A percentile compares a stretch with the other conserved stretches of the same genome.
Conservation (phyloP, 2,329 filamentous ascomycete species). For the Colletotrichum neosansevieriae region DNA sequence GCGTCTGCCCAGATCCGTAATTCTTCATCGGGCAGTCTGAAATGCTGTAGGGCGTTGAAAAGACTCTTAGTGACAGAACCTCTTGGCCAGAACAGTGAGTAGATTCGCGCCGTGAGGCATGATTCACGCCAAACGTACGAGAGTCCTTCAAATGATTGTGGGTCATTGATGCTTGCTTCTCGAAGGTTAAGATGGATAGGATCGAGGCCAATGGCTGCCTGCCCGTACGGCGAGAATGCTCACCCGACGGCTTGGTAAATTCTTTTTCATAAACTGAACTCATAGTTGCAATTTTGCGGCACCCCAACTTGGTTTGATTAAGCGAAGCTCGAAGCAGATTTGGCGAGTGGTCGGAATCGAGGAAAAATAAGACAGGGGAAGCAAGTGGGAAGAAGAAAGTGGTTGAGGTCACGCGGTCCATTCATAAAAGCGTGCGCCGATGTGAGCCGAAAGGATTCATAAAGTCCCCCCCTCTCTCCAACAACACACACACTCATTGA, state of each 20-base stretch:
- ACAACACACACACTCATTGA: no score
- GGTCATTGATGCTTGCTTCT: constrained; percentile 6
- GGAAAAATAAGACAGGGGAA: no score
- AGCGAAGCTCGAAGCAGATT: no score
- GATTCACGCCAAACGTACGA: constrained; percentile 24
- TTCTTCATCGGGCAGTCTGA: constrained; percentile 10
- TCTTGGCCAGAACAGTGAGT: not conserved
- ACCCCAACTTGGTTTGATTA: no score
- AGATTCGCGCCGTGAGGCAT: not conserved
- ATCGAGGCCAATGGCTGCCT: not conserved
- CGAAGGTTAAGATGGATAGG: not conserved
- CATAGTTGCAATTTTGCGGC: not conserved
- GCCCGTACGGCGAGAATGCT: constrained; percentile 4
- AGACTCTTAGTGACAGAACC: constrained; percentile 40
- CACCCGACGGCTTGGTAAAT: not conserved
- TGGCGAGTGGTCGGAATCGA: no score
- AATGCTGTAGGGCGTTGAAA: constrained; percentile 38
- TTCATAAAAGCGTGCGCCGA: no score
- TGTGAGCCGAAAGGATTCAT: no score
- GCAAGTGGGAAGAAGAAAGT: no score
- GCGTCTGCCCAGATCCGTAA: constrained; percentile 41
- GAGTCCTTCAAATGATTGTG: not conserved
- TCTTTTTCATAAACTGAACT: not conserved
- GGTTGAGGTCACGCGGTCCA: no score
- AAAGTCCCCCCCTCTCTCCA: no score